phyloP scores from a whole-genome alignment of 2,329 filamentous ascomycete species.

The Trichoderma lentiforme region DNA sequence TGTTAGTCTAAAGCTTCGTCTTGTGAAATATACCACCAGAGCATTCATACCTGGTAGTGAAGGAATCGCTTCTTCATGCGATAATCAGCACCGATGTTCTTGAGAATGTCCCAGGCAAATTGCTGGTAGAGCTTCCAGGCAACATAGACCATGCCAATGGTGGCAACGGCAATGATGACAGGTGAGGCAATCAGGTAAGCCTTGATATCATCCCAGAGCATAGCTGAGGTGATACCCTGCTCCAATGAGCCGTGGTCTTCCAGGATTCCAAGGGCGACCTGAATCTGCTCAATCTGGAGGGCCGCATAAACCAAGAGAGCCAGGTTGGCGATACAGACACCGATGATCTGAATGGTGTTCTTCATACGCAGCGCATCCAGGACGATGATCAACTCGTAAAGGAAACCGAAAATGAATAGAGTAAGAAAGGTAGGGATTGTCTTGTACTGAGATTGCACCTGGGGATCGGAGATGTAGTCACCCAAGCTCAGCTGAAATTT shows the following conservation, averaged over 20 bases:
- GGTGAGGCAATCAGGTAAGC: slow-evolving; percentile 84
- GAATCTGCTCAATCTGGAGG: slow-evolving; percentile 89
- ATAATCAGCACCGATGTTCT: slow-evolving; percentile 96
- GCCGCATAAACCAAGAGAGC: slow-evolving; percentile 89
- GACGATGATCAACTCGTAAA: slow-evolving; percentile 85
- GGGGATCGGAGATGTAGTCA: slow-evolving; percentile 37
- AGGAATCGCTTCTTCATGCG: slow-evolving; percentile 96
- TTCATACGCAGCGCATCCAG: slow-evolving; percentile 93
- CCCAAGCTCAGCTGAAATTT: slow-evolving; percentile 68
- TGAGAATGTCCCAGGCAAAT: slow-evolving; percentile 99
- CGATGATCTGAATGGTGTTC: slow-evolving; percentile 98
- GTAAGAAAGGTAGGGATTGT: slow-evolving; percentile 94
- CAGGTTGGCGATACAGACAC: slow-evolving; percentile 86
- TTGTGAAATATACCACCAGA: background rate
- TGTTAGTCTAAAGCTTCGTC: slow-evolving; percentile 21
- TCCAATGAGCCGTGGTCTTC: slow-evolving; percentile 43
- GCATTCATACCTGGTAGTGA: slow-evolving; percentile 74
- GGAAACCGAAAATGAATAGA: slow-evolving; percentile 93
- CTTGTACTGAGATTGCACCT: slow-evolving; percentile 52
- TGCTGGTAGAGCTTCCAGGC: slow-evolving; percentile 97
- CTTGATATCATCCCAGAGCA: slow-evolving; percentile 67
- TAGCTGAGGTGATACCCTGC: slow-evolving; percentile 25
- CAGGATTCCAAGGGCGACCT: slow-evolving; percentile 64
- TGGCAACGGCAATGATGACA: slow-evolving; percentile 73
- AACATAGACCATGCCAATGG: slow-evolving; percentile 68